Evolutionary conservation across 192 early-diverging fungal species (phyloP), one percentile per base, ranked within the genome.

Genomic region (Obelidium mucronatum): DNA sequence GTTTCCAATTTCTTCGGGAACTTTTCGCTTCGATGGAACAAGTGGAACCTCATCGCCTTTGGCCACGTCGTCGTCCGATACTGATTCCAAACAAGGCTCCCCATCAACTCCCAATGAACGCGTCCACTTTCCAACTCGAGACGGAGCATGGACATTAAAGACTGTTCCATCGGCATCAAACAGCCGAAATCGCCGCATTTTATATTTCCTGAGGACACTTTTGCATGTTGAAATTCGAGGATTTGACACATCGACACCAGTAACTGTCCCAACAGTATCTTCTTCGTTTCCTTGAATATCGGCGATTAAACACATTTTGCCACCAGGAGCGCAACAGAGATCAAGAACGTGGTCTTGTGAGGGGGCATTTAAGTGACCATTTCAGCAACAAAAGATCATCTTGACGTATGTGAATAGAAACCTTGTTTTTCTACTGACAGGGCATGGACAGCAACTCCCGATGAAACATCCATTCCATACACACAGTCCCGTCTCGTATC

Each of bases 271-370:
- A 5, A 17, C 22, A 1, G 35, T 19, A 37, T 56, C 36, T 1
- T 42, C 26, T 33, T 42, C 42, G 37, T 28, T 22, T 15, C 73
- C 72, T 26, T 93, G 78, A 15, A 95, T 44, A 68, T 98, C 93
- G 3, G 90, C 83, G 30, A 97, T 82, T 74, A 93, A 86, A 67
- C 93, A 91, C 22, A 99, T 86, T 72, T 99, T 99, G 30, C 90
- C 92, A 0, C 97, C 94, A 59, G 95, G 93, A 2, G 94, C 94
- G 68, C 90, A 94, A 72, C 93, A 97, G 33, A 95, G 84, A 72
- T 96, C 97, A 19, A 99, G 85, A 2, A 98, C 91, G 77, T 98
- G 93, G 64, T 99, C 92, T 44, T 33, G 1, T 48, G 66, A 39
- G 15, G 42, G 36, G 44, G 36, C n/a, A 58, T 1, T 6, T 0